These are phyloP conservation scores for Lentinula aciculospora DNA, from an alignment of 768 basidiomycete species.

Conservation along the genomic window DNA sequence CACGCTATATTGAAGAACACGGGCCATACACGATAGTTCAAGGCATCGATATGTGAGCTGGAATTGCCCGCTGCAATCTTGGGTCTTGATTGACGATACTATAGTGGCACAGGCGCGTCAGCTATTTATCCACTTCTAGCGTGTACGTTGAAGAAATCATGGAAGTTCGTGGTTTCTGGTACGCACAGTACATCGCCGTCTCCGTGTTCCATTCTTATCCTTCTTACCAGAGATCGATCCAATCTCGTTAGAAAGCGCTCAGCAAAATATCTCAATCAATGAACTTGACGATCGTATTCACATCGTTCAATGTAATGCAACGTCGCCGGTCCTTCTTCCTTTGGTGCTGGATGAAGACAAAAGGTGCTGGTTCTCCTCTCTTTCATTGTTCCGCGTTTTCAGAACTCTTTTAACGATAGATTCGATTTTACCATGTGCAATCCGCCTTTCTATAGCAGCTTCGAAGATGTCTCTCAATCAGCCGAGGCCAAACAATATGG, in stretches of 20 bases:
- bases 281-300: constrained; percentile 43
- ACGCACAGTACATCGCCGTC: background rate
- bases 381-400: background rate
- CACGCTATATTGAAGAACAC: constrained; percentile 8
- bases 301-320: constrained; percentile 31
- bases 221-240: constrained; percentile 60
- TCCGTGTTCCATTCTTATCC: background rate
- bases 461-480: constrained; percentile 57
- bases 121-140: constrained; percentile 84
- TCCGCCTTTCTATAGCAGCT: constrained; percentile 87
- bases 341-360: constrained; percentile 12
- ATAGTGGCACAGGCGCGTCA: constrained; percentile 85
- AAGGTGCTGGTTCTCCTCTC: background rate
- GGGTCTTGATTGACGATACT: background rate
- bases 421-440: constrained; percentile 92
- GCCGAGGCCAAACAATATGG: constrained; percentile 56
- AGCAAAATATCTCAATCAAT: constrained; percentile 54
- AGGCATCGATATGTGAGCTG: constrained; percentile 70
- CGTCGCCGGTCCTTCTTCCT: constrained; percentile 42
- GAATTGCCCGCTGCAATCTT: too few species aligned
- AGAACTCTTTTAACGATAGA: constrained; percentile 18
- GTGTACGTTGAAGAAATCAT: constrained; percentile 44
- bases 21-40: constrained; percentile 19
- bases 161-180: constrained; percentile 69
- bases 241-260: constrained; percentile 51